Conservation (phyloP, 2,329 filamentous ascomycete genomes). For the Pseudogymnoascus verrucosus region DNA sequence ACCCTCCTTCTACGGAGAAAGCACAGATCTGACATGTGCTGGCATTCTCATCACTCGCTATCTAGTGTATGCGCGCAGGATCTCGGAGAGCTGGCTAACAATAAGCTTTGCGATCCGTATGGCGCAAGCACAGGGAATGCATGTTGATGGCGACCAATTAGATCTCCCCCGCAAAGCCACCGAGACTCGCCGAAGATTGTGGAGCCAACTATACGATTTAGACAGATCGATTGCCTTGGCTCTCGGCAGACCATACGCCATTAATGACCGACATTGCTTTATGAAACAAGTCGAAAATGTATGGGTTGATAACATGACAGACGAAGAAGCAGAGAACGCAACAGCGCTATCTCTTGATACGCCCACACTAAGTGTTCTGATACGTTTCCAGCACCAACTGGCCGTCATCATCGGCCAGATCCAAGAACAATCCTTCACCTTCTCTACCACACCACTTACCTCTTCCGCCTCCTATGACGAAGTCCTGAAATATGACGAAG, state of each 20-base stretch:
- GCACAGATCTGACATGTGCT: conserved; percentile 33
- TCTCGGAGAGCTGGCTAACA: conserved; percentile 35
- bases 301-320: conserved; percentile 30
- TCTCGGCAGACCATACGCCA: conserved; percentile 33
- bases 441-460: conserved; percentile 13
- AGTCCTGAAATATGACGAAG: conserved; percentile 29
- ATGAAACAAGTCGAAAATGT: conserved; percentile 32
- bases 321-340: conserved; percentile 24
- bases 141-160: conserved; percentile 35
- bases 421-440: conserved; percentile 33
- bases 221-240: conserved; percentile 35
- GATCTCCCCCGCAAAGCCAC: conserved; percentile 30
- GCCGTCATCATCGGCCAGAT: conserved; percentile 32
- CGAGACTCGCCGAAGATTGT: conserved; percentile 32
- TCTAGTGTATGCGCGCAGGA: conserved; percentile 32
- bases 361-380: conserved; percentile 30
- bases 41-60: conserved; percentile 34
- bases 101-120: conserved; percentile 36
- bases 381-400: conserved; percentile 27
- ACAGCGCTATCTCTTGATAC: conserved; percentile 23
- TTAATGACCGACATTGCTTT: conserved; percentile 33
- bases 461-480: conserved; percentile 32
- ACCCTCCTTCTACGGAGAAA: conserved; percentile 35
- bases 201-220: conserved; percentile 33
- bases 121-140: conserved; percentile 36